phyloP scores from a whole-genome alignment of 2,329 filamentous ascomycete species.

The Shiraia bambusicola region DNA sequence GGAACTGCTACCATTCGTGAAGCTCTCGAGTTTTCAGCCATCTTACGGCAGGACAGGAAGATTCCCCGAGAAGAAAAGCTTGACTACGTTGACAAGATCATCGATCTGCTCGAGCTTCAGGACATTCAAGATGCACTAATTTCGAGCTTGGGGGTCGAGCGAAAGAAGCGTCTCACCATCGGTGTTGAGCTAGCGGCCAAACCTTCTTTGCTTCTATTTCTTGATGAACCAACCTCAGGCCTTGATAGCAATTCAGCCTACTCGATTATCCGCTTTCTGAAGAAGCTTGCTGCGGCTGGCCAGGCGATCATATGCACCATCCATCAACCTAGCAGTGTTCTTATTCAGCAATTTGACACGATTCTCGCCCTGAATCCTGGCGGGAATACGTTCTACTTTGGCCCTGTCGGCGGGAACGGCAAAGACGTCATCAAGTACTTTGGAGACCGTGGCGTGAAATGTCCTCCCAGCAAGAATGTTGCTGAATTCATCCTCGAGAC shows the following conservation, averaged over 20 bases:
- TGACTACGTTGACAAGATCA: conserved; percentile 66
- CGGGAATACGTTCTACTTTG: conserved; percentile 73
- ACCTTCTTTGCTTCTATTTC: conserved; percentile 66
- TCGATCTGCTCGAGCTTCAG: conserved; percentile 64
- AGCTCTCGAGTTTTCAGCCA: conserved; percentile 68
- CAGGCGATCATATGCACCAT: conserved; percentile 75
- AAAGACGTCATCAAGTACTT: conserved; percentile 68
- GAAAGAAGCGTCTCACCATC: conserved; percentile 71
- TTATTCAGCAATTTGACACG: conserved; percentile 74
- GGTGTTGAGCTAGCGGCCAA: conserved; percentile 66
- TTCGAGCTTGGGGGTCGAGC: conserved; percentile 65
- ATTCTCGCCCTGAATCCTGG: conserved; percentile 68
- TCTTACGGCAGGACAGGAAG: conserved; percentile 61
- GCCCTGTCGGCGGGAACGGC: conserved; percentile 68
- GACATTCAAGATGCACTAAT: conserved; percentile 69
- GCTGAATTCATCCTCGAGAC: conserved; percentile 69
- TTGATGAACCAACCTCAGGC: conserved; percentile 72
- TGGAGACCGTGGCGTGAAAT: conserved; percentile 63
- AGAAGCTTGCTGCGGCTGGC: conserved; percentile 65
- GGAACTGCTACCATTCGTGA: conserved; percentile 67
- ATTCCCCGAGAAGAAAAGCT: conserved; percentile 62
- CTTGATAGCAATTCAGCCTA: conserved; percentile 70
- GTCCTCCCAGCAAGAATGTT: conserved; percentile 66
- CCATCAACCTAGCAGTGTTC: conserved; percentile 68
- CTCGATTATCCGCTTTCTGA: conserved; percentile 67